phyloP scores from a whole-genome alignment of 495 filamentous ascomycete species.

The Lasiosphaeris hirsuta region DNA sequence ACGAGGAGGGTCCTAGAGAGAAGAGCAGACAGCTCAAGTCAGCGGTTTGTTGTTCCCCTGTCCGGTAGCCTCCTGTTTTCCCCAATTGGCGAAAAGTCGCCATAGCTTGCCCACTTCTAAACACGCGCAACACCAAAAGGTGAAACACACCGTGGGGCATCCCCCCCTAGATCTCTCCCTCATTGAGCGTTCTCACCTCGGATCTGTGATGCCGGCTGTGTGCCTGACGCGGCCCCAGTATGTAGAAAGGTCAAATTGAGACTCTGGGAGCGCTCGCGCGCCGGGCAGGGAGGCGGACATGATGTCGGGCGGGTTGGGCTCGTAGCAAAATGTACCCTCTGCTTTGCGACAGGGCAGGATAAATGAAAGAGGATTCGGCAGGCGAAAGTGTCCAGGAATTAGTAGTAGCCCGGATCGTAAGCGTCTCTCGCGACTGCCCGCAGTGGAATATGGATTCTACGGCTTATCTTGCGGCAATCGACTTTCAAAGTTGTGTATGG shows the following conservation, averaged over 20 bases:
- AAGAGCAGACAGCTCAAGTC: not conserved
- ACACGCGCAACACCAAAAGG: slow-evolving; percentile 9
- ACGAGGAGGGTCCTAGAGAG: slow-evolving; percentile 70
- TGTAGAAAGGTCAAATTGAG: slow-evolving; percentile 85
- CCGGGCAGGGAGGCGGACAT: slow-evolving; percentile 95
- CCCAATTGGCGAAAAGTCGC: not conserved
- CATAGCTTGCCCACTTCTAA: not conserved
- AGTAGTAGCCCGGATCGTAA: not conserved
- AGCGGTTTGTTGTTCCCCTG: slow-evolving; percentile 5
- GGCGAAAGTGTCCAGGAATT: not conserved
- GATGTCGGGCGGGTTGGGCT: slow-evolving; percentile 5
- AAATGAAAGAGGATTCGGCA: not conserved
- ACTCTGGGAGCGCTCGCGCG: slow-evolving; percentile 76
- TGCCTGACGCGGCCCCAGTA: slow-evolving; percentile 96
- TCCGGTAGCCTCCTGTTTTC: not conserved
- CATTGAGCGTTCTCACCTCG: slow-evolving; percentile 65
- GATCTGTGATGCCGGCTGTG: slow-evolving; percentile 85
- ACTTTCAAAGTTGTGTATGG: not conserved
- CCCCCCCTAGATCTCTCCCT: not conserved
- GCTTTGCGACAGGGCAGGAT: too few relatives aligned
- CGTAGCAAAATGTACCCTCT: not conserved
- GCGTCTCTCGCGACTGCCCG: not conserved
- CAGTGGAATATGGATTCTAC: not conserved
- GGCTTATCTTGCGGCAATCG: slow-evolving; percentile 1
- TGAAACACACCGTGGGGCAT: not conserved